Percentiles rank a stretch among this genome's conserved stretches.
Evolutionary conservation across 164 flowering plant species (phyloP).

Genomic region (Berberis vulgaris): DNA sequence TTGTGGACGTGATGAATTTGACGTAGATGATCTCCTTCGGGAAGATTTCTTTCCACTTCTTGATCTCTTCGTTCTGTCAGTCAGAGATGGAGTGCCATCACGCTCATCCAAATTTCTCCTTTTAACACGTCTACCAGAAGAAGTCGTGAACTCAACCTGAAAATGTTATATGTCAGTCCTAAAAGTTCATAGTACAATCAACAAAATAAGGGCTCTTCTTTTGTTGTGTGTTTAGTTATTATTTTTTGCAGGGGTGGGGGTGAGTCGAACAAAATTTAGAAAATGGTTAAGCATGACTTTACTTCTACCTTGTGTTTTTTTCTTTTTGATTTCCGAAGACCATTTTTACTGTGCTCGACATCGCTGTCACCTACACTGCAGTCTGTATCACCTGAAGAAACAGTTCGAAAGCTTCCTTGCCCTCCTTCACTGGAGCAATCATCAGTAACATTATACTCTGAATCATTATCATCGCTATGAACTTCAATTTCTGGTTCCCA

Average conservation of each 20-base stretch:
- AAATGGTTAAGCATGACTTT: constrained; percentile 6
- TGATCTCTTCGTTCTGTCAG: constrained; percentile 31
- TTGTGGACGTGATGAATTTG: constrained; percentile 72
- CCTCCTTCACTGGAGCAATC: constrained; percentile 65
- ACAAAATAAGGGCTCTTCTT: no score
- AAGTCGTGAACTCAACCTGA: constrained; percentile 71
- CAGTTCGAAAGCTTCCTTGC: constrained; percentile 41
- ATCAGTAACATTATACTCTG: constrained; percentile 76
- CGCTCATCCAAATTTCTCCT: constrained; percentile 72
- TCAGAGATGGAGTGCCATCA: constrained; percentile 36
- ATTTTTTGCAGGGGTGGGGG: no score
- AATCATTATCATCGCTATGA: constrained; percentile 67
- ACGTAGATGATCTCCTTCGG: constrained; percentile 38
- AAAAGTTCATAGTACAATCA: neutral
- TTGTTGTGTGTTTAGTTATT: no score
- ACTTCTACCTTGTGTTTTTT: constrained; percentile 67
- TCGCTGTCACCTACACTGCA: constrained; percentile 63
- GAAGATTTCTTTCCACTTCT: constrained; percentile 28
- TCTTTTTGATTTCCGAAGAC: constrained; percentile 66
- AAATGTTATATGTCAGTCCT: constrained; percentile 3
- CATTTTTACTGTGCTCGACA: constrained; percentile 36
- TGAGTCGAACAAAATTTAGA: no score
- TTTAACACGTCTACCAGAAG: constrained; percentile 94
- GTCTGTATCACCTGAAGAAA: constrained; percentile 46
- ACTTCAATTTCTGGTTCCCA: constrained; percentile 85